A percentile compares a stretch with the other conserved stretches of the same genome.
Conservation (phyloP, 2,329 filamentous ascomycete species). For the Fusarium ambrosium region DNA sequence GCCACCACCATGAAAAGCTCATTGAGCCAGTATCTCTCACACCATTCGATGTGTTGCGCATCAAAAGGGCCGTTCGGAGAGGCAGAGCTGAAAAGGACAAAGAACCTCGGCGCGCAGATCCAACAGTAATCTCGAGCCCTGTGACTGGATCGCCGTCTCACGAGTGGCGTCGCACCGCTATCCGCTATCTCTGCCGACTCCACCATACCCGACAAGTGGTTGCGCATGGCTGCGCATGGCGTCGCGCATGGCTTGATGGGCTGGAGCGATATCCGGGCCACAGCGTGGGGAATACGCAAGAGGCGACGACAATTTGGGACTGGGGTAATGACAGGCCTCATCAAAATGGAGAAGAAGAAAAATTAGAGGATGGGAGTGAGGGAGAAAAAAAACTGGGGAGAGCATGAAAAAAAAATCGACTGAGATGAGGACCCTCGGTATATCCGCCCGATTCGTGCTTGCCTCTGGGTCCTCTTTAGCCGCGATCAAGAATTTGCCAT, state of each 20-base stretch:
- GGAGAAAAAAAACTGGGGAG: conserved; percentile 32
- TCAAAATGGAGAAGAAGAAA: conserved; percentile 4
- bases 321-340: conserved; percentile 20
- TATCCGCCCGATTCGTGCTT: conserved; percentile 36
- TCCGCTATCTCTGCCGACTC: conserved; percentile 39
- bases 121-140: conserved; percentile 22
- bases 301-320: conserved; percentile 30
- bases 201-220: conserved; percentile 37
- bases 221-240: conserved; percentile 28
- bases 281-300: conserved; percentile 32
- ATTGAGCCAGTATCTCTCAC: conserved; percentile 28
- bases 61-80: not conserved
- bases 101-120: conserved; percentile 1
- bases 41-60: conserved; percentile 17
- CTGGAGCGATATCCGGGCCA: conserved; percentile 27
- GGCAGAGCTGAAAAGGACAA: not conserved
- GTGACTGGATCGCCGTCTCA: conserved; percentile 24
- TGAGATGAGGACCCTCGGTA: conserved; percentile 32
- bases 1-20: conserved; percentile 7
- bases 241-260: conserved; percentile 25
- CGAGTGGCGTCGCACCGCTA: conserved; percentile 32
- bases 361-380: conserved; percentile 4
- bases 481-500: conserved; percentile 39
- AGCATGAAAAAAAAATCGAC: conserved; percentile 24
- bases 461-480: conserved; percentile 25